phyloP scores from a whole-genome alignment of 176 grass and related monocot genomes.

The Dendrocalamus sinicus region DNA sequence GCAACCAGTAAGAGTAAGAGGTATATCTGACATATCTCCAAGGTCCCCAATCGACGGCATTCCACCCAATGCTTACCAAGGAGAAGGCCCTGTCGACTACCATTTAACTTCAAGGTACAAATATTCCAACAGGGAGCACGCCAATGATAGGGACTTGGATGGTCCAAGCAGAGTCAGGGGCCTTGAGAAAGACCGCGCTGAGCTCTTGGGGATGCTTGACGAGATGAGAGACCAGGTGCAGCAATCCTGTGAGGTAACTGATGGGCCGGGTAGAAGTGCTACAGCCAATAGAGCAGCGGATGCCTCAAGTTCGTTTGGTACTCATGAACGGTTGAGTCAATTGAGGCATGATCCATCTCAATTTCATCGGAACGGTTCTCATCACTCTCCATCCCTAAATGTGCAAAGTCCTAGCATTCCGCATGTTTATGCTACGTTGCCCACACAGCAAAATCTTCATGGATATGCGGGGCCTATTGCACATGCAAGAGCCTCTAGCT shows the following conservation, averaged over 20 bases:
- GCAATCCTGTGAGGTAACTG: constrained; percentile 62
- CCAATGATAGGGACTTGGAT: constrained; percentile 40
- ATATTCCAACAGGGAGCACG: constrained; percentile 39
- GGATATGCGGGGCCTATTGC: constrained; percentile 56
- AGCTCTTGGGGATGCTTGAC: constrained; percentile 83
- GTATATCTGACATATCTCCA: constrained; percentile 44
- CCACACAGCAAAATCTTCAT: constrained; percentile 45
- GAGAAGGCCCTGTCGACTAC: constrained; percentile 50
- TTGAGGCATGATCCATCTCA: constrained; percentile 49
- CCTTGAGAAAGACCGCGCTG: constrained; percentile 77
- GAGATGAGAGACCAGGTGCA: constrained; percentile 92
- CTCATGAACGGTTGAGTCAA: constrained; percentile 44
- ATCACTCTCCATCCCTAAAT: constrained; percentile 42
- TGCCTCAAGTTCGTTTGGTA: constrained; percentile 48
- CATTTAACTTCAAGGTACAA: constrained; percentile 40
- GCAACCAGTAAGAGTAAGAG: constrained; percentile 41
- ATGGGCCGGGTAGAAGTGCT: constrained; percentile 49
- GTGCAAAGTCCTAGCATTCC: constrained; percentile 45
- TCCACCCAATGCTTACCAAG: constrained; percentile 32
- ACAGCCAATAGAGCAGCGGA: constrained; percentile 32
- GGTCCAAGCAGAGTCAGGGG: constrained; percentile 71
- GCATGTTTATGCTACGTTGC: constrained; percentile 58
- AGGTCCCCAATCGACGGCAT: constrained; percentile 20
- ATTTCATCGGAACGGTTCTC: constrained; percentile 47
- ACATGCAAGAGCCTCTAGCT: constrained; percentile 39